Evolutionary conservation across 1,284 basidiomycete species (phyloP), one percentile per base, ranked within the genome.

Genomic region (Takashimella tepidaria): DNA sequence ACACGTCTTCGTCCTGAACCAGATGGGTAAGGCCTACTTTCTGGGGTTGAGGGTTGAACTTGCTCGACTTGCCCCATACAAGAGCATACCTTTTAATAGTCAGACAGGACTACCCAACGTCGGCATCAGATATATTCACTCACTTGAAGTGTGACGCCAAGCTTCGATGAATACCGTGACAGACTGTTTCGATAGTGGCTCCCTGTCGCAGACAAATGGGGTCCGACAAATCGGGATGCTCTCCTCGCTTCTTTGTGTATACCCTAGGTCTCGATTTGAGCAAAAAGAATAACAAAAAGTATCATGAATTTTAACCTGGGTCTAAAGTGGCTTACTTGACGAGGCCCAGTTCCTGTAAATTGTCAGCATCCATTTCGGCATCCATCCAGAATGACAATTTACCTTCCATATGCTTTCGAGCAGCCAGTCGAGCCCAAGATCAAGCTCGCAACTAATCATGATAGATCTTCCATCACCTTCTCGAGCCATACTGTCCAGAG

Each of bases 161-260:
- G 22, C 89, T 88, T 53, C 90, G 82, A 75, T 97, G 92, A 47
- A 97, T 89, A 51, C 88, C 87, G 70, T 92, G 86, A 76, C 92
- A 96, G 13, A 93, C 91, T 24, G 88, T 89, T 80, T 97, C 95
- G 56, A 98, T 88, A 0, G 90, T 93, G 1, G 93, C 91, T 1
- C 93, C 95, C 66, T 84, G 88, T 51, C 93, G 82, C 61, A 97
- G 77, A 70, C 92, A 93, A 47, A 98, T 85, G n/a, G 95, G 95
- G 75, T 98, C 95, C 1, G 80, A 77, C 19, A 98, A 76, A 71
- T 98, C 95, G 2, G 95, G 92, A 62, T 88, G 88, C 27, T 81
- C 88, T n/a, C 93, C 95, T 46, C 95, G 83, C 74, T 93, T 93
- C 77, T 97, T 98, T 2, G 93, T 97, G 76, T 97, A 98, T 51